Conservation (phyloP, 164 flowering plant genomes). For the Warburgia ugandensis region DNA sequence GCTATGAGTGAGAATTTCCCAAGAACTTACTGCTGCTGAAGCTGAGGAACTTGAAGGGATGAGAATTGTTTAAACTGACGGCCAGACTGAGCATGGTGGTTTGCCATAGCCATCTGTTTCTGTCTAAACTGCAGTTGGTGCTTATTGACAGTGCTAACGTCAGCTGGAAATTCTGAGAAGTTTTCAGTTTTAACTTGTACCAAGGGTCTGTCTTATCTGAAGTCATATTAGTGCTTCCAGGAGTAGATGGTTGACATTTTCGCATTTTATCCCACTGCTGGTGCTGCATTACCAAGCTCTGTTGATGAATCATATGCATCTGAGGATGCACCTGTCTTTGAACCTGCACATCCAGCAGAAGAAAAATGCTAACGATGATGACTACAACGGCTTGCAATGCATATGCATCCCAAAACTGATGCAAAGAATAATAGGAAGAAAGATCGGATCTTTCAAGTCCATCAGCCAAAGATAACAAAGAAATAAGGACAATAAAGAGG, state of each 20-base stretch:
- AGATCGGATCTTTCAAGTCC: too few relatives aligned
- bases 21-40: slow-evolving; percentile 56
- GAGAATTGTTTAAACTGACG: slow-evolving; percentile 62
- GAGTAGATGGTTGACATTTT: slow-evolving; percentile 42
- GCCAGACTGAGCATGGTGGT: slow-evolving; percentile 30
- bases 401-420: too few relatives aligned
- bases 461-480: too few relatives aligned
- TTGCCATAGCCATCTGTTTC: slow-evolving; percentile 59
- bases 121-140: slow-evolving; percentile 62
- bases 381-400: too few relatives aligned
- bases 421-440: too few relatives aligned
- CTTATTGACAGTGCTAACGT: slow-evolving; percentile 44
- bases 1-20: background rate
- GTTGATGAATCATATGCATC: slow-evolving; percentile 53
- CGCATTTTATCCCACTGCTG: slow-evolving; percentile 51
- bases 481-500: too few relatives aligned
- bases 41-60: slow-evolving; percentile 64
- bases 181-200: slow-evolving; percentile 80
- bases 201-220: slow-evolving; percentile 57
- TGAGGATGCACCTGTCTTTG: too few relatives aligned
- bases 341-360: slow-evolving; percentile 30
- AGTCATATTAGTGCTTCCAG: slow-evolving; percentile 44
- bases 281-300: slow-evolving; percentile 56
- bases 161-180: slow-evolving; percentile 55
- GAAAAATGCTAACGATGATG: too few relatives aligned